Conservation (phyloP, 2,329 filamentous ascomycete species). For the Colletotrichum sidae region DNA sequence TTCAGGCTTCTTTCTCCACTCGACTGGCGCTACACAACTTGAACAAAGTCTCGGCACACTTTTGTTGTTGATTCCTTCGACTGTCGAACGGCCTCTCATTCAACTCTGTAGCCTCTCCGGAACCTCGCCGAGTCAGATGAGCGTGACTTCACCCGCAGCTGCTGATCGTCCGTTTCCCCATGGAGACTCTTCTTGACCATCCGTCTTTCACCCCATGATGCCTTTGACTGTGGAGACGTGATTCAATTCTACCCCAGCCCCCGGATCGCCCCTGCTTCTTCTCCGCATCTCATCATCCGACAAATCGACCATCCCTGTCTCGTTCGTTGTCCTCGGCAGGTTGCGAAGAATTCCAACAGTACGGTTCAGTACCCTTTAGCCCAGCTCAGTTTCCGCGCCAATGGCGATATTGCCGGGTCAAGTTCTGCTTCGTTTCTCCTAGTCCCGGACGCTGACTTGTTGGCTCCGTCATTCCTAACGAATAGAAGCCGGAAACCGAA, state of each 20-base stretch:
- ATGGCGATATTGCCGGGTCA: conserved; percentile 12
- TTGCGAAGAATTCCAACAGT: background rate
- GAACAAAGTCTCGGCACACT: conserved; percentile 7
- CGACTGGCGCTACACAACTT: conserved; percentile 22
- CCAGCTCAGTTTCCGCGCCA: conserved; percentile 11
- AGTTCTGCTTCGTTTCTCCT: background rate
- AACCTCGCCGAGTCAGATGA: conserved; percentile 23
- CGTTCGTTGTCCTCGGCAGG: conserved; percentile 8
- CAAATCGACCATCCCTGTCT: conserved; percentile 1
- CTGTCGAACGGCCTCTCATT: background rate
- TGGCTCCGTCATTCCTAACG: conserved; percentile 7
- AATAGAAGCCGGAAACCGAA: conserved; percentile 1
- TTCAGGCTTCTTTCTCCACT: conserved; percentile 1
- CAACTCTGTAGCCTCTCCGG: background rate
- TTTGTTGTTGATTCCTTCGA: conserved; percentile 2
- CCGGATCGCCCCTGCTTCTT: conserved; percentile 26
- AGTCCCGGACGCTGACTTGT: background rate
- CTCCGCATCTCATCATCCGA: conserved; percentile 30
- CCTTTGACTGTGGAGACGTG: conserved; percentile 16
- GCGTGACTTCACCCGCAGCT: conserved; percentile 1
- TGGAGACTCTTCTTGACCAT: conserved; percentile 5
- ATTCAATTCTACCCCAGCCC: conserved; percentile 26
- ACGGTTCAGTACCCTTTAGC: background rate
- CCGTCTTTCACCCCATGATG: conserved; percentile 18
- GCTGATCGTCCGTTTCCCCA: conserved; percentile 18